Base-by-base conservation (phyloP, 2,329 filamentous ascomycete species). In the Blastomyces gilchristii region DNA sequence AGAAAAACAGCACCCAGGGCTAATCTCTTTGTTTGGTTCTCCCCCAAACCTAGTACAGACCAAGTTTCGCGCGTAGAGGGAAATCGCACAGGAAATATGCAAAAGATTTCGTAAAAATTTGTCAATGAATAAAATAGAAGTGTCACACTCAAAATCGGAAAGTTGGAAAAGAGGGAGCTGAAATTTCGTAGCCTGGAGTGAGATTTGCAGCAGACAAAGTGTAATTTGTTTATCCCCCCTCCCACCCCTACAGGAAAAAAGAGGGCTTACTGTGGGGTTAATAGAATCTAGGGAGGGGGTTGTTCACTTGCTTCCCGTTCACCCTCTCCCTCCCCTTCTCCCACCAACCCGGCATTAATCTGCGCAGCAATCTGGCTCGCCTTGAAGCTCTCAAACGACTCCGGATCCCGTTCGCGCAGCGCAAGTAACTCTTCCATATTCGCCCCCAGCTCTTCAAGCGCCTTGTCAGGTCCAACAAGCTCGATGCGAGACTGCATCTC, bases 361-460 rank as follows among this genome's bases (percentile, higher is more conserved):
- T 79, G 76, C 16, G 78, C 77, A 3, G 77, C 78, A 59, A 80
- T 75, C 63, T 80, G 78, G 18, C 74, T 77, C 64, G 78, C 72
- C 61, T 75, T 76, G 65, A 79, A 79, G 47, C 67, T 70, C 65
- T 77, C 74, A 65, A 80, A 80, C 22, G 72, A 72, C 66, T 79
- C 77, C 0, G 74, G 71, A 61, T 80, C 78, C 64, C 78, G 71
- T 59, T 72, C 70, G 61, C 78, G 72, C 41, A 77, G 72, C 12
- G 72, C 71, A 68, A 75, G 73, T 16, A 81, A 69, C 61, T 81
- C 78, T 61, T 79, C 76, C 5, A 79, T 75, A 14, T 75, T 80
- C 9, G 75, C 72, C 4, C 77, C 77, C 25, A 80, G 69, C 60
- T 79, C 73, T 43, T 75, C 72, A 34, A 80, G 72, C 3, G 77